Base-by-base conservation (phyloP, 768 basidiomycete species). In the Cystofilobasidium capitatum region DNA sequence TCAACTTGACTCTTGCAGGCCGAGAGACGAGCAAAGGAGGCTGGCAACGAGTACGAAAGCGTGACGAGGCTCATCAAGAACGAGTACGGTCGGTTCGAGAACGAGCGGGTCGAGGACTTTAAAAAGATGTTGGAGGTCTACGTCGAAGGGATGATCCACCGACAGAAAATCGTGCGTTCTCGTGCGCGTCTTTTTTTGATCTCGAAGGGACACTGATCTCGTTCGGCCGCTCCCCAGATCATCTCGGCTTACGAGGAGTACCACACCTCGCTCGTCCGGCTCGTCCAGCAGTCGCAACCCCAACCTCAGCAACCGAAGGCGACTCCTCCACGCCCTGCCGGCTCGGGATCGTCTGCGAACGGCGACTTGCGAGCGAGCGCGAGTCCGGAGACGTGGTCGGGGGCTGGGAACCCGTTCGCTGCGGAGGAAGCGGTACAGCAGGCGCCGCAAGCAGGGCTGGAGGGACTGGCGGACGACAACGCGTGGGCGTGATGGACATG, bases 31-130 rank as follows among this genome's bases (percentile, higher is more conserved):
- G 85, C 88, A 5, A 77, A 88, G 51, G 91, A 94, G 57, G 83
- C 88, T 0, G 89, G 88, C 74, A 84, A 84, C 60, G 94, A 96
- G 71, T 99, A 88, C 74, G 93, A 97, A 51, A 83, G 88, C 26
- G 86, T 87, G 16, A 89, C 91, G 24, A 87, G 87, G 71, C 79
- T 96, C 24, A 86, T 91, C 72, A 98, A 98, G 77, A 79, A 83
- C 5, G 96, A 99, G 78, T 84, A 92, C 70, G 85, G 84, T 6
- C 81, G 94, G 49, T 97, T 98, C 74, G 94, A 99, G 78, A 84
- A 85, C 74, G 94, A 96, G 77, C 84, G 93, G 49, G 83, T 98
- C 31, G 88, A 90, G 58, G 94, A 98, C 75, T 96, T 98, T 77
- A 93, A 92, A 77, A 81, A 83, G 51, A 82, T 87, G 3, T 76